Evolutionary conservation across 2,329 filamentous ascomycete genomes (phyloP), one percentile per base, ranked within the genome.

Genomic region (Neofusicoccum parvum): DNA sequence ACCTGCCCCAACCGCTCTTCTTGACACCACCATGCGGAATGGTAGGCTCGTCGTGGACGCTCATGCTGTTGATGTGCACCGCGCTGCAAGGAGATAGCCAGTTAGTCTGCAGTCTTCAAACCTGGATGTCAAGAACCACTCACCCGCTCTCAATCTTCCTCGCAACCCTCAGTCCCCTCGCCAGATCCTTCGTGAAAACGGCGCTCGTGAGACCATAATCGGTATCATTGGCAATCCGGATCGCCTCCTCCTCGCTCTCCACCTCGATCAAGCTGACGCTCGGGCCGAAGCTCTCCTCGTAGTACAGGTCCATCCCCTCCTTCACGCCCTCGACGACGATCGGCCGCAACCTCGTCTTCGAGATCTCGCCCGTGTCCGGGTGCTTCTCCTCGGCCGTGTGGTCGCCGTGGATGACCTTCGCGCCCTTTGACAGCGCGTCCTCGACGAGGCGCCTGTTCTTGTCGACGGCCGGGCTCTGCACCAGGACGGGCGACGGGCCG

Each of bases 251-350:
- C 53, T 92, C 89, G 2, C 73, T 81, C n/a, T 87, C 82, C 32
- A 94, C 83, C 23, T 85, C 81, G 14, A 90, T 85, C 20, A 95
- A 72, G 15, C 87, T 88, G 1, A 93, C 90, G 0, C 86, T 87
- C 0, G 92, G 92, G 0, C 91, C 92, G 71, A 96, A 96, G 1
- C 87, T 90, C 78, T 96, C 92, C 1, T 85, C 88, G 69, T 85
- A 80, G 77, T 90, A 94, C 15, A 96, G 78, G 65, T 92, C 88
- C 92, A 94, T 95, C 0, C 86, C 84, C 68, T 85, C 83, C 34
- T 79, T 89, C 15, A 94, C 88, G 66, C 85, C 85, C 34, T 86
- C 86, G 0, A 96, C 79, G 64, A 94, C 85, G 64, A 92, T 80
- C 3, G 90, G 90, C 0, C 86, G 83, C 80, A 92, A 81, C 45